phyloP scores from a whole-genome alignment of 2,329 filamentous ascomycete genomes.

The Aschersonia sp. region DNA sequence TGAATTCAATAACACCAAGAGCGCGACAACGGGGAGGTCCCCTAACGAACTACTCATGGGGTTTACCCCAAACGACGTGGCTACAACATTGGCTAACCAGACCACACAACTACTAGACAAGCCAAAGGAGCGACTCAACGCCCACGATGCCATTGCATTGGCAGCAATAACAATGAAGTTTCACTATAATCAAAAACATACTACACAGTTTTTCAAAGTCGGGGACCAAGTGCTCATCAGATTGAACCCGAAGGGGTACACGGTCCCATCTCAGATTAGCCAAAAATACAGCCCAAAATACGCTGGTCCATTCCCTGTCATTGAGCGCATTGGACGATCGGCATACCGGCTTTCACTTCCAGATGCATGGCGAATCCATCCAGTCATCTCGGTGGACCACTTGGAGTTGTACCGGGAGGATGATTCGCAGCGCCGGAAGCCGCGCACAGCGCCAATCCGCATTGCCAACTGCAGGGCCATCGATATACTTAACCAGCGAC shows the following conservation, averaged over 20 bases:
- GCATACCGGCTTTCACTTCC: background rate
- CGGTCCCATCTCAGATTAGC: background rate
- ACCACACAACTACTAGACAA: background rate
- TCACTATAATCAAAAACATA: too few species aligned
- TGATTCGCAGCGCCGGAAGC: background rate
- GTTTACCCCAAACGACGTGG: background rate
- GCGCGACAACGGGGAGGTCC: background rate
- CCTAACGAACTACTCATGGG: background rate
- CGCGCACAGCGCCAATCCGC: background rate
- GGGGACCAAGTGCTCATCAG: background rate
- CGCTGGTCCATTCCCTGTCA: background rate
- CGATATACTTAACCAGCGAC: too few species aligned
- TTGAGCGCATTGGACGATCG: background rate
- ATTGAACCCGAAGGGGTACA: background rate
- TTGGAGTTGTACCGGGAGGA: background rate
- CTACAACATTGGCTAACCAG: background rate
- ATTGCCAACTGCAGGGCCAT: too few species aligned
- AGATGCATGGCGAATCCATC: background rate
- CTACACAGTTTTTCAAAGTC: too few species aligned
- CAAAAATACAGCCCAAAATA: background rate
- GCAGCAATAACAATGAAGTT: background rate
- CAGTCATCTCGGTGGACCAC: background rate
- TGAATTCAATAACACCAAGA: background rate
- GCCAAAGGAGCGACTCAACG: background rate
- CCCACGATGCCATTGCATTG: background rate